Percentiles rank a stretch among this genome's conserved stretches.
Evolutionary conservation across 495 filamentous ascomycete species (phyloP).

Genomic region (Daldinia concentrica): DNA sequence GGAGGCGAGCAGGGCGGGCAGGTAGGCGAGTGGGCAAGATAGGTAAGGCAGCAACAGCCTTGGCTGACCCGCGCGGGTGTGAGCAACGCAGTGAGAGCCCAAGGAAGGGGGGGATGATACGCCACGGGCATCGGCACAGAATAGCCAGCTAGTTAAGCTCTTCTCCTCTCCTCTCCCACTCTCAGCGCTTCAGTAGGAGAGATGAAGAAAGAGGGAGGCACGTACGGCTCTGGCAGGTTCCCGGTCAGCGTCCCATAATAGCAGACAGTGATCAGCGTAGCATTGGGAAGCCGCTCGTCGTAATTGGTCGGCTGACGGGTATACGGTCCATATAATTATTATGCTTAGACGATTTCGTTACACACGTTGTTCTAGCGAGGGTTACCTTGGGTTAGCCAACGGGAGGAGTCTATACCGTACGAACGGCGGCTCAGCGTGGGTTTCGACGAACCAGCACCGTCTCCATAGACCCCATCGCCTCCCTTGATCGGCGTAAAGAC

Average conservation of each 20-base stretch:
- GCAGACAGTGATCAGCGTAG: slow-evolving; percentile 21
- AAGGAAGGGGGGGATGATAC: slow-evolving; percentile 2
- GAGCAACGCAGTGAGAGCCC: slow-evolving; percentile 8
- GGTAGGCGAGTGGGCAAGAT: slow-evolving; percentile 8
- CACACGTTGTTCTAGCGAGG: slow-evolving; percentile 13
- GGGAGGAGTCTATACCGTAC: background rate
- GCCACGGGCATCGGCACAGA: slow-evolving; percentile 3
- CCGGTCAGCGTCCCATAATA: slow-evolving; percentile 28
- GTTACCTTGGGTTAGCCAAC: slow-evolving; percentile 8
- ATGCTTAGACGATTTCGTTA: slow-evolving; percentile 29
- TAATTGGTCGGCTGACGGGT: slow-evolving; percentile 15
- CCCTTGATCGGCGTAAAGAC: slow-evolving; percentile 36
- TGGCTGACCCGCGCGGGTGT: slow-evolving; percentile 12
- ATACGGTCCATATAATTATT: slow-evolving; percentile 28
- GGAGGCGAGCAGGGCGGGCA: background rate
- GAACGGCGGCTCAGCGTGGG: slow-evolving; percentile 9
- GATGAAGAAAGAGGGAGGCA: background rate
- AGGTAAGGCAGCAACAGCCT: slow-evolving; percentile 30
- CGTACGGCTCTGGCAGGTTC: background rate
- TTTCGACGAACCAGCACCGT: slow-evolving; percentile 4
- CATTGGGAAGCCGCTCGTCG: background rate
- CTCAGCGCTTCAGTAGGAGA: background rate
- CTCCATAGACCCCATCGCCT: slow-evolving; percentile 28
- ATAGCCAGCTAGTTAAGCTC: background rate
- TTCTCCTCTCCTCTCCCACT: background rate